Evolutionary conservation across 108 stramenopile species (phyloP), one percentile per base, ranked within the genome.

Genomic region (Conticribra guillardii): DNA sequence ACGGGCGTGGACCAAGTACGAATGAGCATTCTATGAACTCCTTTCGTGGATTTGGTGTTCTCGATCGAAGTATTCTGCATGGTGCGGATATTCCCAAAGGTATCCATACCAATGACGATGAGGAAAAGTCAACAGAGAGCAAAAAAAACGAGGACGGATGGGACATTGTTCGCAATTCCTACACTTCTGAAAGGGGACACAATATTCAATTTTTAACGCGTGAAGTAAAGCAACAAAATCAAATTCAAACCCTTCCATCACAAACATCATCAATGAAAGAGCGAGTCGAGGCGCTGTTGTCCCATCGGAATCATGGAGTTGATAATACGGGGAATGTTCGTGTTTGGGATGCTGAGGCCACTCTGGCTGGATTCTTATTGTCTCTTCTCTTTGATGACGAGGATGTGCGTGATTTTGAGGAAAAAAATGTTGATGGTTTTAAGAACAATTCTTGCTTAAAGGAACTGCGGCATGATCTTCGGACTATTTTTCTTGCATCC

Each of bases 311-410:
- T 37, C 31, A 82, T 47, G 88, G 85, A 9, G 87, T 91, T 4
- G 93, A 94, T 61, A 91, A 94, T 70, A 91, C 89, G 0, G 89
- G 89, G 18, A 89, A 94, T 50, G 76, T 87, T 18, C 69, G 92
- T 54, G 88, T 93, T 14, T 93, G 92, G 92, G 92, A 93, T 82
- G 82, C 78, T 1, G 91, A 92, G 69, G 64, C 51, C 3, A 87
- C 87, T 0, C 72, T 92, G 57, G 75, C 89, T 41, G 76, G 76
- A 22, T 77, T 77, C 51, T 51, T 77, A 19, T 60, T 77, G 8
- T 60, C 60, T 11, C 57, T 52, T 17, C 33, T 77, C 17, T 45
- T 76, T 31, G 62, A 56, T 32, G 64, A 82, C 47, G 62, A 71
- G 23, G 48, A 58, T 50, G 64, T 66, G 46, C 3, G 59, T 23